A percentile compares a stretch with the other conserved stretches of the same genome.
Conservation (phyloP, 306 rosid species). For the Cyamopsis tetragonoloba region DNA sequence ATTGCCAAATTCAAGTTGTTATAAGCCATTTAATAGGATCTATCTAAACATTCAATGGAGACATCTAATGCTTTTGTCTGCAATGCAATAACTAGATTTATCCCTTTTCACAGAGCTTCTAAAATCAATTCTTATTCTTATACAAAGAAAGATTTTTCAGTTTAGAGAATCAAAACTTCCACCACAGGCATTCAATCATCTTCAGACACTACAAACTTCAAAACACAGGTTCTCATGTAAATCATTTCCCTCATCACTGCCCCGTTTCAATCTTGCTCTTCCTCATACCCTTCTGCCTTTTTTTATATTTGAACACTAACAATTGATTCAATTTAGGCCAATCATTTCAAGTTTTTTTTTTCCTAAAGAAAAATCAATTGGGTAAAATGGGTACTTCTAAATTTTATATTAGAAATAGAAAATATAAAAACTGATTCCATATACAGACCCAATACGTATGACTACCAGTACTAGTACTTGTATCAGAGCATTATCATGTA, state of each 20-base stretch:
- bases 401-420: not conserved
- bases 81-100: not conserved
- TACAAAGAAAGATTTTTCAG: not conserved
- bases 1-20: constrained; percentile 14
- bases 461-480: not conserved
- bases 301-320: not conserved
- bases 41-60: not conserved
- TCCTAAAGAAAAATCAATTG: no score
- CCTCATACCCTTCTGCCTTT: not conserved
- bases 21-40: not conserved
- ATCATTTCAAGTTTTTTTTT: not conserved
- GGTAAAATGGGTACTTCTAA: not conserved
- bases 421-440: not conserved
- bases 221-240: not conserved
- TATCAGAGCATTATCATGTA: not conserved
- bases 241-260: not conserved
- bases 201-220: not conserved
- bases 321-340: not conserved
- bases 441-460: not conserved
- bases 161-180: not conserved
- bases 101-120: not conserved
- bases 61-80: not conserved
- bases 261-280: not conserved
- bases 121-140: no score
- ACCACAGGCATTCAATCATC: not conserved